A percentile compares a stretch with the other conserved stretches of the same genome.
Evolutionary conservation across 1,284 basidiomycete genomes (phyloP).

Genomic region (Peniophora sp.): DNA sequence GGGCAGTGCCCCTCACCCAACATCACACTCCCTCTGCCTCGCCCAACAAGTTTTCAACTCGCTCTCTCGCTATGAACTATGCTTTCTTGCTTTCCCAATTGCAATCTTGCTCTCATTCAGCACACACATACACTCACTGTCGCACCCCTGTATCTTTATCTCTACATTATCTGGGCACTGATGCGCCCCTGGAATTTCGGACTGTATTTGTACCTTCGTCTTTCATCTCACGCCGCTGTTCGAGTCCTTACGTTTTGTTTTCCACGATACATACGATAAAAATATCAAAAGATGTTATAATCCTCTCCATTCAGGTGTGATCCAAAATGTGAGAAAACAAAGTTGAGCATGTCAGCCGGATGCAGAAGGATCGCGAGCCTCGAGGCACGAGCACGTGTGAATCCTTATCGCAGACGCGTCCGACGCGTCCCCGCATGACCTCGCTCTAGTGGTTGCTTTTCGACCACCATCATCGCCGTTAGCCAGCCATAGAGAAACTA

Average conservation of each 20-base stretch:
- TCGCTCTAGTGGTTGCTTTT: neutral
- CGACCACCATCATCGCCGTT: neutral
- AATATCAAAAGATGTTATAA: no score
- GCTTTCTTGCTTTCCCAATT: no score
- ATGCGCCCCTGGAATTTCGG: neutral
- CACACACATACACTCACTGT: neutral
- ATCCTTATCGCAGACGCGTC: neutral
- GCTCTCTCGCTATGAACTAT: neutral
- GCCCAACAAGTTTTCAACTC: neutral
- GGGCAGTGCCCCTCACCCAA: neutral
- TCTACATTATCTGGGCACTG: no score
- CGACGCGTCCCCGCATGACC: neutral
- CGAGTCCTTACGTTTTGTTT: no score
- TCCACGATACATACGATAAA: no score
- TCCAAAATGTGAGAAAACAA: no score
- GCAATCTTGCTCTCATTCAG: neutral
- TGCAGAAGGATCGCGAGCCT: neutral
- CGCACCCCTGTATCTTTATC: no score
- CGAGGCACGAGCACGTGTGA: neutral
- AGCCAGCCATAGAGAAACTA: conserved; percentile 11
- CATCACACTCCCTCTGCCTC: neutral
- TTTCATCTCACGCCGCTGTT: neutral
- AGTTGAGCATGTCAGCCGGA: no score
- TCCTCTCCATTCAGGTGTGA: no score
- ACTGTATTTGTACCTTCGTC: neutral